Evolutionary conservation across 345 rosid species (phyloP).

Genomic region (Populus deltoides): DNA sequence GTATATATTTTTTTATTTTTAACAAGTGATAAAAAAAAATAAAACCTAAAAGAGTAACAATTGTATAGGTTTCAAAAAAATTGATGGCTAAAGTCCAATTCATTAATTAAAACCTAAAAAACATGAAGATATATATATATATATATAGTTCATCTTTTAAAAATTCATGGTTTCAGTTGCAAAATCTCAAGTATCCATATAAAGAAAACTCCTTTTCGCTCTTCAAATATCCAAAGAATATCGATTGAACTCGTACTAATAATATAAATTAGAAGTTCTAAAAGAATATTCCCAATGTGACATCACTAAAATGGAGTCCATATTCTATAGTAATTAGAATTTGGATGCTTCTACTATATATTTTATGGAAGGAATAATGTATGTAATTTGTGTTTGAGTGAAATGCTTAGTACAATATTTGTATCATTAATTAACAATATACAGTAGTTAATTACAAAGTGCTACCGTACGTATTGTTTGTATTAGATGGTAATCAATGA

Average conservation of each 20-base stretch:
- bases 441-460: neutral
- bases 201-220: neutral
- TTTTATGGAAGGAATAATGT: neutral
- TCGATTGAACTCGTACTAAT: neutral
- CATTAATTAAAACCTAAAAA: too few relatives aligned
- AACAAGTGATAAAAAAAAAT: too few relatives aligned
- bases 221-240: neutral
- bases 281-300: conserved; percentile 3
- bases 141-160: too few relatives aligned
- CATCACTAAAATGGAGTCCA: neutral
- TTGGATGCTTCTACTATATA: neutral
- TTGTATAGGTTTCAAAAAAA: too few relatives aligned
- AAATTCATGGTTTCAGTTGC: too few relatives aligned
- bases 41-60: too few relatives aligned
- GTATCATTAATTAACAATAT: too few relatives aligned
- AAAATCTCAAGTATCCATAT: too few relatives aligned
- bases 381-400: neutral
- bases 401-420: neutral
- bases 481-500: neutral
- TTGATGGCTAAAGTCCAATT: too few relatives aligned
- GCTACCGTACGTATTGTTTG: neutral
- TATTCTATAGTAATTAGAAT: neutral
- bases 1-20: too few relatives aligned
- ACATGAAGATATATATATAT: too few relatives aligned
- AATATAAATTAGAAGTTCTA: neutral